Percentiles rank a stretch among this genome's conserved stretches.
Conservation (phyloP, 2,329 filamentous ascomycete species). For the Pseudocercospora vitis region DNA sequence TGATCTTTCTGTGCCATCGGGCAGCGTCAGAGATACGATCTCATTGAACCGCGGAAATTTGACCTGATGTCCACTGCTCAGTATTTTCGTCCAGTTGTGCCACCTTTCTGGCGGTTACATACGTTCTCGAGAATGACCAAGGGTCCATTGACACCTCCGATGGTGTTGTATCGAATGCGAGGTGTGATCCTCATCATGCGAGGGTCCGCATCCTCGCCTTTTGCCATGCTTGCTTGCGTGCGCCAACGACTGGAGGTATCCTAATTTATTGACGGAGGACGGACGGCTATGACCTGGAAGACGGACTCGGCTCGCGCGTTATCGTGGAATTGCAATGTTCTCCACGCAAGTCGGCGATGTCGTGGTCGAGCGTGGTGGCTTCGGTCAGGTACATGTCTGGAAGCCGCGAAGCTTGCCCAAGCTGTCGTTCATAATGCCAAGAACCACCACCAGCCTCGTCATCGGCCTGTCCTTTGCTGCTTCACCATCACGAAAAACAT, state of each 20-base stretch:
- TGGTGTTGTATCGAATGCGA: conserved; percentile 92
- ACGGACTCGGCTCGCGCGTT: too few species aligned
- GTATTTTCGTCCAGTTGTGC: neutral
- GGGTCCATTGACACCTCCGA: conserved; percentile 95
- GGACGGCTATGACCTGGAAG: too few species aligned
- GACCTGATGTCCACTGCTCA: conserved; percentile 60
- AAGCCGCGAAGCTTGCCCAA: too few species aligned
- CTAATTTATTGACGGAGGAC: too few species aligned
- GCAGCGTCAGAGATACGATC: conserved; percentile 92
- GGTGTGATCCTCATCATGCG: conserved; percentile 62
- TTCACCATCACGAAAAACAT: too few species aligned
- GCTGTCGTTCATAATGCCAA: too few species aligned
- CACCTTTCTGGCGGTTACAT: conserved; percentile 39
- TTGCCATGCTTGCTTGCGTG: conserved; percentile 34
- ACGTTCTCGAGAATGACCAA: conserved; percentile 98
- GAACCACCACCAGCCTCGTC: neutral
- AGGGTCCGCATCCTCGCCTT: conserved; percentile 42
- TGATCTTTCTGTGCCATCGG: conserved; percentile 89
- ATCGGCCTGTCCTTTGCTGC: neutral
- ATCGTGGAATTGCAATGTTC: too few species aligned
- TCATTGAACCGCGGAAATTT: conserved; percentile 98
- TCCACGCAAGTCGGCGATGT: too few species aligned
- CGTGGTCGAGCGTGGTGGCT: too few species aligned
- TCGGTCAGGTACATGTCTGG: too few species aligned
- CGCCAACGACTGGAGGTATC: neutral